Base-by-base conservation (phyloP, 2,329 filamentous ascomycete genomes). In the Trichoderma oligosporum region DNA sequence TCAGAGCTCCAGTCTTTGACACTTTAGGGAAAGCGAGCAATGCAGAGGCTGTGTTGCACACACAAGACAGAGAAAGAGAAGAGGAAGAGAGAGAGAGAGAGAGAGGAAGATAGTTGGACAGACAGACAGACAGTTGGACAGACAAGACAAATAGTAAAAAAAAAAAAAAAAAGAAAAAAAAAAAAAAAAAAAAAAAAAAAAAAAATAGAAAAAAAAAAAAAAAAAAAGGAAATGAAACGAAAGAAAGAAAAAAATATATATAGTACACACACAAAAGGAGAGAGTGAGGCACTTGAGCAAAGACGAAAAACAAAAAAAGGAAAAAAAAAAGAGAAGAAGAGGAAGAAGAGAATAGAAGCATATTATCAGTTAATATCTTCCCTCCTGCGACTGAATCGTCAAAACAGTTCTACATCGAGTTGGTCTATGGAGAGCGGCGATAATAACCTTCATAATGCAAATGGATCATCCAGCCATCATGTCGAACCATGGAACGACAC, bases 361-460 rank as follows among this genome's bases (percentile, higher is more conserved):
- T 54, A 54, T 54, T 25, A 45, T 46, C 42, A 31, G 24, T 29
- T 9, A 46, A 46, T 31, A 16, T 20, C 24, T 18, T 54, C 39
- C 27, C 51, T 54, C 51, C 14, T 25, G 31, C 51, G 41, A 45
- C 51, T 54, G 39, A 54, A 14, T 54, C 51, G 39, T 53, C 18
- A 8, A 27, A 27, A 8, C 22, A 45, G 51, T 20, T n/a, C 39
- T 18, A 31, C 51, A 45, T 45, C 29, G 25, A 11, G 29, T 54
- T 35, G 18, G 29, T 16, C 16, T 16, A 44, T 33, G 39, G 39
- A 31, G 39, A 53, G 49, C 39, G 49, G 49, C 49, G 39, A 53
- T 53, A 53, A 29, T 53, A 44, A 39, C 49, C 18, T 53, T 53
- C 39, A 53, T 25, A 20, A 45, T 39, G 8, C n/a, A 24, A 45